Evolutionary conservation across 2,329 filamentous ascomycete species (phyloP).

Genomic region (Fusarium verrucosum): DNA sequence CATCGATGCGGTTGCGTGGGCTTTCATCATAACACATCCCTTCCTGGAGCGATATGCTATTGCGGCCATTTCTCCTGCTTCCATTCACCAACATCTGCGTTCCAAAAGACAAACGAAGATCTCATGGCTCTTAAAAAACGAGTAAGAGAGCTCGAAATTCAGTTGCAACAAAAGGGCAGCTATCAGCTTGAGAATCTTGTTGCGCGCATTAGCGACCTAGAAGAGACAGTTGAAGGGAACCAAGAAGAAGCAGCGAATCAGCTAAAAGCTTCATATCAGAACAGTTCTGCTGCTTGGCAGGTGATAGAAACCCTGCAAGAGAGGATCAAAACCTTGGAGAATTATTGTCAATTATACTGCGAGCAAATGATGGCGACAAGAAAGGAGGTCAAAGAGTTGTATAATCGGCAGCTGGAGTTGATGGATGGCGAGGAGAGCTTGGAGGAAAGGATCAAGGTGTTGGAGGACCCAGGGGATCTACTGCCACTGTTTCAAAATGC

Average conservation of each 20-base stretch:
- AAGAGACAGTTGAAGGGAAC: conserved; percentile 6
- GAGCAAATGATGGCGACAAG: conserved; percentile 9
- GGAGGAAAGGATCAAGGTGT: conserved; percentile 6
- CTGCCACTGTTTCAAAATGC: not conserved
- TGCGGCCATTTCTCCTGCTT: conserved; percentile 24
- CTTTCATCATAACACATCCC: conserved; percentile 15
- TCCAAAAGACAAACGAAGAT: conserved; percentile 3
- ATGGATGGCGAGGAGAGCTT: conserved; percentile 23
- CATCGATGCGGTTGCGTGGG: conserved; percentile 25
- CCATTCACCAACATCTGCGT: conserved; percentile 1
- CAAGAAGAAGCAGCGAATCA: conserved; percentile 1
- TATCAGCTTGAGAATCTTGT: conserved; percentile 6
- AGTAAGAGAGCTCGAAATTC: not conserved
- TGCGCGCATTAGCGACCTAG: not conserved
- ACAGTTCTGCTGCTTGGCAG: conserved; percentile 17
- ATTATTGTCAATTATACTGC: not conserved
- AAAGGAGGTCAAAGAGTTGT: not conserved
- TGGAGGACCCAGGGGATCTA: not conserved
- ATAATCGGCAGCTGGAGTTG: conserved; percentile 18
- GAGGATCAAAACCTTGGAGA: conserved; percentile 7
- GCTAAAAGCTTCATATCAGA: conserved; percentile 15
- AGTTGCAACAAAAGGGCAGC: not conserved
- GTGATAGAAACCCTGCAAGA: conserved; percentile 10
- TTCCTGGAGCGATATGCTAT: conserved; percentile 14
- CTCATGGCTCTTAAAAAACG: not conserved